Evolutionary conservation across 139 green algal genomes (phyloP).

Genomic region (Chlorella sp.): DNA sequence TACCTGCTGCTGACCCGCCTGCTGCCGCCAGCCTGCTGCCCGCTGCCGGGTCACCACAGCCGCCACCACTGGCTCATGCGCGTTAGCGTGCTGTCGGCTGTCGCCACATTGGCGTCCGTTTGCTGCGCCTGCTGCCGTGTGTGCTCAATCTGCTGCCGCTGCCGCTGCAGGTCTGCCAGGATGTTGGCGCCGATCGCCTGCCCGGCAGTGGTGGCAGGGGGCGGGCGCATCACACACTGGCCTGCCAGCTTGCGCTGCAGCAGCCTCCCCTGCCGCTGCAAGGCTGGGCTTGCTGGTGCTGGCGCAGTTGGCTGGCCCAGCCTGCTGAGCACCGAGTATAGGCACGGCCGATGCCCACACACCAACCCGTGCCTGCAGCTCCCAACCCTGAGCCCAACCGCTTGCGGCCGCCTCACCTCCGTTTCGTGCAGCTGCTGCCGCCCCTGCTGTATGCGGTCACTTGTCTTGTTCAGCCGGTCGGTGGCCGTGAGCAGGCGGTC

Average conservation of each 20-base stretch:
- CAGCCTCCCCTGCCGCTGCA: background rate
- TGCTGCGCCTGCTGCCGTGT: slow-evolving; percentile 41
- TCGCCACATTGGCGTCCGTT: slow-evolving; percentile 51
- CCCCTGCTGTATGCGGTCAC: slow-evolving; percentile 79
- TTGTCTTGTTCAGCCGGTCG: slow-evolving; percentile 79
- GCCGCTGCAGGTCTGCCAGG: slow-evolving; percentile 64
- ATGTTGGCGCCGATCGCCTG: slow-evolving; percentile 64
- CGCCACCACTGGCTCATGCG: slow-evolving; percentile 54
- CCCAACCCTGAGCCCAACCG: background rate
- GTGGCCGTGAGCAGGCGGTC: slow-evolving; percentile 86
- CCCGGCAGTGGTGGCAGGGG: background rate
- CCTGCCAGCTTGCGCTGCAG: background rate
- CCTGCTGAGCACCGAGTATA: background rate
- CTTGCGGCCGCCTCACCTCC: slow-evolving; percentile 66
- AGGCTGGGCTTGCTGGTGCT: background rate
- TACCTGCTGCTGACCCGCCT: background rate
- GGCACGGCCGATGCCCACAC: background rate
- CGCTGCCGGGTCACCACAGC: slow-evolving; percentile 5
- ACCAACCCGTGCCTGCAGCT: background rate
- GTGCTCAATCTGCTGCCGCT: slow-evolving; percentile 66
- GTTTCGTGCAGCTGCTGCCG: slow-evolving; percentile 86
- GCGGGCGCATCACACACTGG: background rate
- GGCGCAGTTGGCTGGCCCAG: background rate
- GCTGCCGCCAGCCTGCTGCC: background rate
- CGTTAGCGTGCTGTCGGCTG: slow-evolving; percentile 41